Conservation (phyloP, 164 flowering plant genomes). For the Berberis thunbergii region DNA sequence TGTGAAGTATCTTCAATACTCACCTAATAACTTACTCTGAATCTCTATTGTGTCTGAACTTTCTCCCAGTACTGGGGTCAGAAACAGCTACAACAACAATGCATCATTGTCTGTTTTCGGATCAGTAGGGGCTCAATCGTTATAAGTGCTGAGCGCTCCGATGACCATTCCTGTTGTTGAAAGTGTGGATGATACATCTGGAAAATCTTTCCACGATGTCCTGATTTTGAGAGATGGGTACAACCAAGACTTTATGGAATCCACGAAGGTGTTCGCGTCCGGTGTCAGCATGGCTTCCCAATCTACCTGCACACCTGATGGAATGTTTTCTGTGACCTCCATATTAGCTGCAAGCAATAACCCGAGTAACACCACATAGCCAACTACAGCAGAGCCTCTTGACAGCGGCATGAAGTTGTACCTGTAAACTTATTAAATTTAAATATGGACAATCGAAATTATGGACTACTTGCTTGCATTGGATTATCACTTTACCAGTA, state of each 20-base stretch:
- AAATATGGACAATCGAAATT: background rate
- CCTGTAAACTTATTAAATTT: constrained; percentile 36
- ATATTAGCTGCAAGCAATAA: constrained; percentile 87
- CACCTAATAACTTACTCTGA: too few species aligned
- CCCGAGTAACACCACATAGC: constrained; percentile 80
- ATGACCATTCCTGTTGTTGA: constrained; percentile 71
- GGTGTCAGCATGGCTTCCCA: constrained; percentile 89
- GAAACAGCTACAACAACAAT: background rate
- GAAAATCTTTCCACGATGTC: constrained; percentile 81
- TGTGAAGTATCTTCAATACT: too few species aligned
- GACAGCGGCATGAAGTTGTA: constrained; percentile 97
- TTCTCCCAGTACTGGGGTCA: too few species aligned
- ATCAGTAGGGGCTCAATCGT: constrained; percentile 24
- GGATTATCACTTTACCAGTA: constrained; percentile 54
- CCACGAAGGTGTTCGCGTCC: constrained; percentile 49
- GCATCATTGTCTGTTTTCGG: background rate
- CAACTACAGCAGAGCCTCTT: constrained; percentile 84
- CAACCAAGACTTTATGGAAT: constrained; percentile 74
- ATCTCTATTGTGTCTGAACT: too few species aligned
- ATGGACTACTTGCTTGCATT: background rate
- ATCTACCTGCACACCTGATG: constrained; percentile 77
- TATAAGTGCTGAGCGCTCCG: constrained; percentile 72
- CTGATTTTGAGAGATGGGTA: constrained; percentile 64
- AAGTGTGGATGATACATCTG: constrained; percentile 67
- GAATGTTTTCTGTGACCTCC: constrained; percentile 78